These are phyloP conservation scores for Calophaca sinica DNA, from an alignment of 306 rosid species.

Conservation along the genomic window DNA sequence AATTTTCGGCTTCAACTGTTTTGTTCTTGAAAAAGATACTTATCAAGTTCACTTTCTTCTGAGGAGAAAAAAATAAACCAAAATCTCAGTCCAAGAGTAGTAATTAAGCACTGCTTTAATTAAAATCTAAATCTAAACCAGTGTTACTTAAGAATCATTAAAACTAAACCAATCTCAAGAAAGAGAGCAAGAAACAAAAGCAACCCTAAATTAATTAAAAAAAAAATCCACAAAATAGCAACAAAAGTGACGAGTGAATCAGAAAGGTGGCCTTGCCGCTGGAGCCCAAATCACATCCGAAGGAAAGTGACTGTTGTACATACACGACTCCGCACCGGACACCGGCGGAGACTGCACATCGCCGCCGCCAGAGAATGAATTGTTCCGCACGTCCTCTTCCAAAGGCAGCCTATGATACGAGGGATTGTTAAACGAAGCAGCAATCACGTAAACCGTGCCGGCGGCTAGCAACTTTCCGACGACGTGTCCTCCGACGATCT, in stretches of 20 bases:
- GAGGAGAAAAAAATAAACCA: too few relatives aligned
- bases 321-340: slow-evolving; percentile 53
- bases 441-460: slow-evolving; percentile 68
- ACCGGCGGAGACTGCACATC: slow-evolving; percentile 53
- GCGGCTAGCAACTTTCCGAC: slow-evolving; percentile 60
- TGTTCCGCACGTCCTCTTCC: slow-evolving; percentile 57
- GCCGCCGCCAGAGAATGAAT: slow-evolving; percentile 38
- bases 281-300: slow-evolving; percentile 71
- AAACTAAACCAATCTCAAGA: too few relatives aligned
- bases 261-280: slow-evolving; percentile 54
- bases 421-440: slow-evolving; percentile 71
- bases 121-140: too few relatives aligned
- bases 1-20: too few relatives aligned
- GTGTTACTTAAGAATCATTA: too few relatives aligned
- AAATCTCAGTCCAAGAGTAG: too few relatives aligned
- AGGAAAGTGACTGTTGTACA: slow-evolving; percentile 65
- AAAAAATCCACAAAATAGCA: background rate
- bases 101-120: too few relatives aligned
- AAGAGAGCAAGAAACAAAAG: too few relatives aligned
- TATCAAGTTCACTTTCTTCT: too few relatives aligned
- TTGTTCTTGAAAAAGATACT: too few relatives aligned
- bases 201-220: too few relatives aligned
- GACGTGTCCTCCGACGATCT: slow-evolving; percentile 76
- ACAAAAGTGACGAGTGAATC: background rate
- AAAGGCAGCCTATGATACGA: slow-evolving; percentile 63